Conservation (phyloP, 2,329 filamentous ascomycete genomes). For the Penicillium occitanis region DNA sequence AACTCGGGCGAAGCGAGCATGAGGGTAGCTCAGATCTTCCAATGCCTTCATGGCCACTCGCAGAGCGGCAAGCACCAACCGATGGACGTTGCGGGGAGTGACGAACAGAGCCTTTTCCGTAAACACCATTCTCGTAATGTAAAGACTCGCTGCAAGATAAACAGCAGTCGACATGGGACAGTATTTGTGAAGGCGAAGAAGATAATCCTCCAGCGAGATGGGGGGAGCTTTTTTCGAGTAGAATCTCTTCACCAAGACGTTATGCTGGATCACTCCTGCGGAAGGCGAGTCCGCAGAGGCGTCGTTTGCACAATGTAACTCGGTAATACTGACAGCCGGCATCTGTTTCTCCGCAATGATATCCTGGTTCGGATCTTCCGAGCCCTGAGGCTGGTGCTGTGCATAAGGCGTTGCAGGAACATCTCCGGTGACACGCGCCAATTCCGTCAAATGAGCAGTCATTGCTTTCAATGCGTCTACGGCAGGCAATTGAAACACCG, state of each 20-base stretch:
- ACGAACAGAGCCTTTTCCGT: conserved; percentile 76
- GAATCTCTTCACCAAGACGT: conserved; percentile 86
- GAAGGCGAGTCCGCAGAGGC: conserved; percentile 64
- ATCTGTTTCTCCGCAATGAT: conserved; percentile 15
- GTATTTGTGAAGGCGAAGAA: conserved; percentile 81
- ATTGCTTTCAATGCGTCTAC: conserved; percentile 76
- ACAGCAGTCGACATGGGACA: conserved; percentile 94
- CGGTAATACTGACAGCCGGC: conserved; percentile 28
- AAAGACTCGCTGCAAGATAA: conserved; percentile 83
- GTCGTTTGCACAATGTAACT: conserved; percentile 40
- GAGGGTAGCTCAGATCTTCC: conserved; percentile 88
- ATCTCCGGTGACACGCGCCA: conserved; percentile 55
- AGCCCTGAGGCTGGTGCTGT: conserved; percentile 3
- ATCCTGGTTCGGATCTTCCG: background rate
- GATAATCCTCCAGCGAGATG: conserved; percentile 79
- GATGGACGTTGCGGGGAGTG: conserved; percentile 80
- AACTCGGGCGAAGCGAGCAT: conserved; percentile 78
- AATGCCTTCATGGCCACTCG: conserved; percentile 90
- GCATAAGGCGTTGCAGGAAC: conserved; percentile 65
- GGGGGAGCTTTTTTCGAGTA: conserved; percentile 85
- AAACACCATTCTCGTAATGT: conserved; percentile 80
- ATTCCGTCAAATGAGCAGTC: conserved; percentile 64
- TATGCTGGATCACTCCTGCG: conserved; percentile 74
- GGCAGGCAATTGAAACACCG: conserved; percentile 67
- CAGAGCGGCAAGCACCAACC: conserved; percentile 78